Conservation (phyloP, 2,329 filamentous ascomycete species). For the Penicillium glabrum region DNA sequence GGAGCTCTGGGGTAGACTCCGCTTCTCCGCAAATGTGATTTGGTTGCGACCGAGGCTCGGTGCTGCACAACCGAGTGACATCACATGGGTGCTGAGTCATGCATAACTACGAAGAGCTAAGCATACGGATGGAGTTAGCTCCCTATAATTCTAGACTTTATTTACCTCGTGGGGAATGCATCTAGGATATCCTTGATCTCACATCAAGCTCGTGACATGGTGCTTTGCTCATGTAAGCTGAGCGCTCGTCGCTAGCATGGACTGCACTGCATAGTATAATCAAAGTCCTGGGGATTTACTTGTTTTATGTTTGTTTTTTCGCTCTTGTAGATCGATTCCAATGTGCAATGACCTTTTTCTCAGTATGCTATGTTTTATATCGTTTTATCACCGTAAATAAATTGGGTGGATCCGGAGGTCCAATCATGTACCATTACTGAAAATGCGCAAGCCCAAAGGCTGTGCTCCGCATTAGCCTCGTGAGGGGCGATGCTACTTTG, state of each 20-base stretch:
- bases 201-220: too few relatives aligned
- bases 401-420: neutral
- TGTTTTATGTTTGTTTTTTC: neutral
- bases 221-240: too few relatives aligned
- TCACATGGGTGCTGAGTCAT: slow-evolving; percentile 11
- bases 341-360: neutral
- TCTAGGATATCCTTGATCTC: too few relatives aligned
- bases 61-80: neutral
- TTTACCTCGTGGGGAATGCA: too few relatives aligned
- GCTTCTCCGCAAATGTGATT: slow-evolving; percentile 1
- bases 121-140: neutral
- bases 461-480: neutral
- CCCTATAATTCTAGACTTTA: too few relatives aligned
- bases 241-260: too few relatives aligned
- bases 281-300: neutral
- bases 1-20: neutral
- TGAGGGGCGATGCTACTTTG: neutral
- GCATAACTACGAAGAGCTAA: neutral
- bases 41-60: slow-evolving; percentile 12
- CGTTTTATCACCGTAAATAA: neutral
- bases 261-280: too few relatives aligned
- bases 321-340: neutral
- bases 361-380: neutral
- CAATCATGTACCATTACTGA: neutral
- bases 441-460: neutral